Conservation (phyloP, 106 monocot genomes). For the Dendrobium nobile region DNA sequence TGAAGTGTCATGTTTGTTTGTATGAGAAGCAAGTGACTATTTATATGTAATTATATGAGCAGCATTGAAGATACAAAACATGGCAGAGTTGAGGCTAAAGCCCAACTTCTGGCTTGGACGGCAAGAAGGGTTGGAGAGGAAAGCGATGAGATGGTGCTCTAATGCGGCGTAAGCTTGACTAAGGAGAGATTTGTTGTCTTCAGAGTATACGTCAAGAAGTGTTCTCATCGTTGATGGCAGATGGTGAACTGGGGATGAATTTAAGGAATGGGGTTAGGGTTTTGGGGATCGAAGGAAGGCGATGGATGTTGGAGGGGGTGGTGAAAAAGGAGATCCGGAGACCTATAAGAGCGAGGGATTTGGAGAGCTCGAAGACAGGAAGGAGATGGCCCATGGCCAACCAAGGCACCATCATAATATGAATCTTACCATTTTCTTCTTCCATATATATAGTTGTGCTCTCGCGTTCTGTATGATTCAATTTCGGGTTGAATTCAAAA, state of each 20-base stretch:
- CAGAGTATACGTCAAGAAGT: neutral
- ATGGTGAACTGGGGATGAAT: neutral
- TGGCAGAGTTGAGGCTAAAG: neutral
- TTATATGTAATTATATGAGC: no score
- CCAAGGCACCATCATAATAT: slow-evolving; percentile 18
- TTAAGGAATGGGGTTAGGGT: neutral
- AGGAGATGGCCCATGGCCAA: slow-evolving; percentile 16
- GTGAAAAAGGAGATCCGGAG: slow-evolving; percentile 13
- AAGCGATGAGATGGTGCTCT: no score
- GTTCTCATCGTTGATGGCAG: neutral
- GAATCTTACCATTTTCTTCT: neutral
- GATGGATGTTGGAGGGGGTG: slow-evolving; percentile 3
- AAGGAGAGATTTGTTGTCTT: no score
- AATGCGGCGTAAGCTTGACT: no score
- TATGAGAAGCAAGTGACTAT: no score
- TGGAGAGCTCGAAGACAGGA: slow-evolving; percentile 20
- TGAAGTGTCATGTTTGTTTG: no score
- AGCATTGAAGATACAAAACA: slow-evolving; percentile 26
- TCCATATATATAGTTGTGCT: neutral
- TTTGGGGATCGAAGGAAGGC: slow-evolving; percentile 6
- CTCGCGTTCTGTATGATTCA: neutral
- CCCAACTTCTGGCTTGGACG: slow-evolving; percentile 9
- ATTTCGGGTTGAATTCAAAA: no score
- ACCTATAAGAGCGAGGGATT: slow-evolving; percentile 7
- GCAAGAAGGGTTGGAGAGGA: no score